A percentile compares a stretch with the other conserved stretches of the same genome.
phyloP scores from a whole-genome alignment of 1,284 basidiomycete species.

The Porodaedalea pini region DNA sequence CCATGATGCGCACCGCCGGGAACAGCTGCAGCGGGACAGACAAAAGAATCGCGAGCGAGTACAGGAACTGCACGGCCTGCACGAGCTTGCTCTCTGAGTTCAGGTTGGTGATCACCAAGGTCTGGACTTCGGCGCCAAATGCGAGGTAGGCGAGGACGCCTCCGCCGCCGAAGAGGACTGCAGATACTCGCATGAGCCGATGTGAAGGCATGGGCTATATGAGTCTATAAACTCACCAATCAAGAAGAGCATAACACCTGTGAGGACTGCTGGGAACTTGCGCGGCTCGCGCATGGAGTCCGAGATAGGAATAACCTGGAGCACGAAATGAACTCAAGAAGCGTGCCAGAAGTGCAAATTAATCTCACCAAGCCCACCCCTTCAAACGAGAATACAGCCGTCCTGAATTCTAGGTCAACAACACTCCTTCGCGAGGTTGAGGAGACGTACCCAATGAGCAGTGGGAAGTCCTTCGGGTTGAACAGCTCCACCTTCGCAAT shows the following conservation, averaged over 20 bases:
- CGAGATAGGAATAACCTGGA: slow-evolving; percentile 87
- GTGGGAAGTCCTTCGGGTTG: slow-evolving; percentile 85
- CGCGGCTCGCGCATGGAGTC: slow-evolving; percentile 94
- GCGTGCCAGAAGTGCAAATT: not conserved
- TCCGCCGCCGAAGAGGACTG: slow-evolving; percentile 86
- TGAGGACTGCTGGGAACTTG: slow-evolving; percentile 87
- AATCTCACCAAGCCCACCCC: slow-evolving; percentile 84
- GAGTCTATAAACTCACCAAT: slow-evolving; percentile 43
- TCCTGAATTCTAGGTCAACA: slow-evolving; percentile 38
- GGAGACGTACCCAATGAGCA: slow-evolving; percentile 79
- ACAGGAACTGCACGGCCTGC: slow-evolving; percentile 85
- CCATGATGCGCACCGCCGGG: slow-evolving; percentile 95
- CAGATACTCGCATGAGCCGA: slow-evolving; percentile 20
- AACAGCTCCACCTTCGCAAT: slow-evolving; percentile 85
- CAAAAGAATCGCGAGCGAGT: slow-evolving; percentile 90
- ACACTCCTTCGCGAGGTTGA: slow-evolving; percentile 5
- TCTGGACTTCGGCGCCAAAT: slow-evolving; percentile 86
- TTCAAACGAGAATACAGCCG: slow-evolving; percentile 98
- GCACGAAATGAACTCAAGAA: slow-evolving; percentile 7
- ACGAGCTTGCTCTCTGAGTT: slow-evolving; percentile 84
- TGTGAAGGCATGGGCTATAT: not conserved
- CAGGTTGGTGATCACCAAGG: slow-evolving; percentile 94
- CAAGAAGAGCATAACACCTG: slow-evolving; percentile 86
- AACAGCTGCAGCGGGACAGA: slow-evolving; percentile 95
- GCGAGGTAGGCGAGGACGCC: slow-evolving; percentile 87